Percentiles rank a stretch among this genome's conserved stretches.
phyloP scores from a whole-genome alignment of 805 yeast genomes.

The Saturnispora bothae region DNA sequence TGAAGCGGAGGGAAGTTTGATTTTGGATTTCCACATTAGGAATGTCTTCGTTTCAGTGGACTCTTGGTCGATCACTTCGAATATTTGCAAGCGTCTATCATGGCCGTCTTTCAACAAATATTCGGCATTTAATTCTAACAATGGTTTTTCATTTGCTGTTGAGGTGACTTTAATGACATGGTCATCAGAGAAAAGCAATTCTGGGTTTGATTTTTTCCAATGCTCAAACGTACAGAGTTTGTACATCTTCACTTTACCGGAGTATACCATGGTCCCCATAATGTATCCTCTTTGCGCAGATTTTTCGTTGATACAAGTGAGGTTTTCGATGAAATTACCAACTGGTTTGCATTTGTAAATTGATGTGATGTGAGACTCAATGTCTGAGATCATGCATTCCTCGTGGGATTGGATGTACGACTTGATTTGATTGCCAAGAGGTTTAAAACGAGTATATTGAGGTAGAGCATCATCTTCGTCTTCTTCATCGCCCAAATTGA shows the following conservation, averaged over 20 bases:
- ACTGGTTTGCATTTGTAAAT: conserved; percentile 12
- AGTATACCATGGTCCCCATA: conserved; percentile 18
- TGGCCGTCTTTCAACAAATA: conserved; percentile 2
- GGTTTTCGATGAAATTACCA: conserved; percentile 9
- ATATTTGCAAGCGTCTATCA: conserved; percentile 7
- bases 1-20: background rate
- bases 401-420: conserved; percentile 31
- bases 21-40: conserved; percentile 7
- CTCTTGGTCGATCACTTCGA: background rate
- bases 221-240: conserved; percentile 28
- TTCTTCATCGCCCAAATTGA: conserved; percentile 13
- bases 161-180: background rate
- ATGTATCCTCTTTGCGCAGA: conserved; percentile 12
- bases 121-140: conserved; percentile 10
- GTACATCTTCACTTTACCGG: conserved; percentile 64
- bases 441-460: conserved; percentile 34
- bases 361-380: conserved; percentile 45
- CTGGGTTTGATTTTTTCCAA: conserved; percentile 7
- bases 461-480: conserved; percentile 12
- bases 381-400: conserved; percentile 54
- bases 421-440: conserved; percentile 54
- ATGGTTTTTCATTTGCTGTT: background rate
- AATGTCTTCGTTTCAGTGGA: background rate
- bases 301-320: conserved; percentile 16
- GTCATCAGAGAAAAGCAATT: background rate